Evolutionary conservation across 1,139 yeast genomes (phyloP).

Genomic region (Petasospora fabianii): DNA sequence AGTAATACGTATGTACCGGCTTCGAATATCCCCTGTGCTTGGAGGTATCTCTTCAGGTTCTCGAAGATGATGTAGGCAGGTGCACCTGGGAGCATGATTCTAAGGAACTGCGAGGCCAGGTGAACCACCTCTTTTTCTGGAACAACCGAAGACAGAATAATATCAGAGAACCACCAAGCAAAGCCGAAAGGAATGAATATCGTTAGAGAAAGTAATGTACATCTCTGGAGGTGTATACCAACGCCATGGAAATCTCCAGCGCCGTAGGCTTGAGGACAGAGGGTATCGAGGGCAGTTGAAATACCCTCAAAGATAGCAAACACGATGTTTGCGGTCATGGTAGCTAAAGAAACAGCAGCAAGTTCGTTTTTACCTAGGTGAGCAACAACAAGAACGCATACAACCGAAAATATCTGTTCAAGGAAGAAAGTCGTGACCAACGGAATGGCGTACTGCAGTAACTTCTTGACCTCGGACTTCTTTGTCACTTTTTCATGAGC

Average conservation of each 20-base stretch:
- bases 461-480: constrained; percentile 43
- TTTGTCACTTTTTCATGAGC: constrained; percentile 44
- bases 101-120: constrained; percentile 56
- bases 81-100: constrained; percentile 54
- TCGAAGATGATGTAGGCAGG: constrained; percentile 75
- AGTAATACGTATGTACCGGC: constrained; percentile 69
- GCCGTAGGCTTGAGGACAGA: constrained; percentile 77
- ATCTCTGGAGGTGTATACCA: constrained; percentile 63
- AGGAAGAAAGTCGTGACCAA: constrained; percentile 62
- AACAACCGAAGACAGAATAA: constrained; percentile 40
- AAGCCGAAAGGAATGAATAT: constrained; percentile 54
- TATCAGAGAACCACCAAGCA: constrained; percentile 56
- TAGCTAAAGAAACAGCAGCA: constrained; percentile 68
- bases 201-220: constrained; percentile 52
- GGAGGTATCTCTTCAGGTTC: constrained; percentile 66
- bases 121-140: constrained; percentile 48
- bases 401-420: constrained; percentile 70
- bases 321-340: constrained; percentile 73
- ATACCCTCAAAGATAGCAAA: constrained; percentile 74
- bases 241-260: constrained; percentile 58
- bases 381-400: constrained; percentile 71
- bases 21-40: constrained; percentile 79
- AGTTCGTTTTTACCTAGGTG: constrained; percentile 73
- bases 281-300: constrained; percentile 69
- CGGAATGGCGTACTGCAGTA: constrained; percentile 58